Evolutionary conservation across 2,329 filamentous ascomycete species (phyloP), one percentile per base, ranked within the genome.

Genomic region (Colletotrichum theobromicola): DNA sequence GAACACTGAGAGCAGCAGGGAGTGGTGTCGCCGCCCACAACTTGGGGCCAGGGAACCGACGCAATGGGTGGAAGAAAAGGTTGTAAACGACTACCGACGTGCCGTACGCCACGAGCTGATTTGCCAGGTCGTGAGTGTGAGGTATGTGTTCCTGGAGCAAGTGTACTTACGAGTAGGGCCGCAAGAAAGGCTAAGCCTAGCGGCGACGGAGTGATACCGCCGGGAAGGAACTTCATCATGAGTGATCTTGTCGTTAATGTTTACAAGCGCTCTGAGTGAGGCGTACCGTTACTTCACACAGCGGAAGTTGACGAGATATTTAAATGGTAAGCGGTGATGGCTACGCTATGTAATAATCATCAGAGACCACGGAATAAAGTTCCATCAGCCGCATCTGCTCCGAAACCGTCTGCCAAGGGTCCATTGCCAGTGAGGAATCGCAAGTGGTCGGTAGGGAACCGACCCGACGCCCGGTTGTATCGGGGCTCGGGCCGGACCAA

Each of bases 41-140:
- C 8, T 55, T 50, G 1, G 83, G 83, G 2, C 82, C 82, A 2
- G 83, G 82, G 70, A 78, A 82, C 9, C 61, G 64, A 15, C 76
- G 72, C 13, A 84, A 80, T 1, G 83, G 82, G 70, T 84, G 82
- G 26, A 83, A 75, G 74, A 77, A 80, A 65, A 84, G 75, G 68
- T 83, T 83, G 76, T 82, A 82, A 18, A 81, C 28, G 21, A 68
- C 57, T 4, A 30, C 53, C 12, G 67, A 21, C 15, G 35, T 30
- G 7, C 67, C 58, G 13, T 63, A 70, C 3, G 37, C 24, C 7
- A 26, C 16, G 28, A 70, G 30, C 67, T 70, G 21, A 12, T 6
- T 26, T 34, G 32, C 26, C 18, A 24, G 8, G 18, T 13, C 18
- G 57, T 60, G 8, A 60, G 28, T 34, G 10, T n/a, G 10, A 46